phyloP scores from a whole-genome alignment of 2,329 filamentous ascomycete species.

The Stagonosporopsis tanaceti region DNA sequence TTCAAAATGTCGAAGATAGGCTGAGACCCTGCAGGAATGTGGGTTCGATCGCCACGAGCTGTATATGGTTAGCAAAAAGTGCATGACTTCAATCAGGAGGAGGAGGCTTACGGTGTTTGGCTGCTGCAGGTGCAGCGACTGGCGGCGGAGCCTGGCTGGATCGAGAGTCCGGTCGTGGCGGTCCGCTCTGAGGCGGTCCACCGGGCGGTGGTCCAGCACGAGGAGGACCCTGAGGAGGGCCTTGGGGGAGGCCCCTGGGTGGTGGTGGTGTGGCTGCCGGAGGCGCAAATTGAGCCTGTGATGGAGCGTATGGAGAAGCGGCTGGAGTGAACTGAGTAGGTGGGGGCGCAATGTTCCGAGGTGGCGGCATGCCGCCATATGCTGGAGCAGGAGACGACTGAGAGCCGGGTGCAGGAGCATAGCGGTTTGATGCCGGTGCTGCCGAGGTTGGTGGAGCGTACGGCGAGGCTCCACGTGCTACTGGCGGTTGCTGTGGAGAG shows the following conservation, averaged over 20 bases:
- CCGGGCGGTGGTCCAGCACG: slow-evolving; percentile 48
- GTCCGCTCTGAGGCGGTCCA: slow-evolving; percentile 48
- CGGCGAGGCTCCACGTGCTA: slow-evolving; percentile 80
- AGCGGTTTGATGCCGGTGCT: slow-evolving; percentile 65
- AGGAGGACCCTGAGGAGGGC: slow-evolving; percentile 34
- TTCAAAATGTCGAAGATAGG: slow-evolving; percentile 82
- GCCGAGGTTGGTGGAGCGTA: slow-evolving; percentile 84
- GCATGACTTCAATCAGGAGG: neutral
- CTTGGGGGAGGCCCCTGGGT: slow-evolving; percentile 50
- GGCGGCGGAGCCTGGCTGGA: slow-evolving; percentile 61
- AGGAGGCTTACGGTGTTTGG: slow-evolving; percentile 72
- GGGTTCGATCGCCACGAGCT: slow-evolving; percentile 82
- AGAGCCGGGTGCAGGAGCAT: slow-evolving; percentile 70
- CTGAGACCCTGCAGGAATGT: slow-evolving; percentile 80
- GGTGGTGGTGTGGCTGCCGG: slow-evolving; percentile 55
- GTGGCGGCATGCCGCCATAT: slow-evolving; percentile 48
- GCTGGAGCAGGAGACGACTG: slow-evolving; percentile 54
- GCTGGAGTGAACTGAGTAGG: slow-evolving; percentile 47
- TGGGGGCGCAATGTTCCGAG: slow-evolving; percentile 55
- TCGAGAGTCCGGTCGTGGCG: slow-evolving; percentile 51
- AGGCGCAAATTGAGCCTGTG: slow-evolving; percentile 46
- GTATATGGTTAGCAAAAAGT: slow-evolving; percentile 29
- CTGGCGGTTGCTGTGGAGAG: slow-evolving; percentile 62
- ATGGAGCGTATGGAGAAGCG: slow-evolving; percentile 49
- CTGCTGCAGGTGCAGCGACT: slow-evolving; percentile 58